Conservation (phyloP, 2,329 filamentous ascomycete species). For the Cladobotryum mycophilum region DNA sequence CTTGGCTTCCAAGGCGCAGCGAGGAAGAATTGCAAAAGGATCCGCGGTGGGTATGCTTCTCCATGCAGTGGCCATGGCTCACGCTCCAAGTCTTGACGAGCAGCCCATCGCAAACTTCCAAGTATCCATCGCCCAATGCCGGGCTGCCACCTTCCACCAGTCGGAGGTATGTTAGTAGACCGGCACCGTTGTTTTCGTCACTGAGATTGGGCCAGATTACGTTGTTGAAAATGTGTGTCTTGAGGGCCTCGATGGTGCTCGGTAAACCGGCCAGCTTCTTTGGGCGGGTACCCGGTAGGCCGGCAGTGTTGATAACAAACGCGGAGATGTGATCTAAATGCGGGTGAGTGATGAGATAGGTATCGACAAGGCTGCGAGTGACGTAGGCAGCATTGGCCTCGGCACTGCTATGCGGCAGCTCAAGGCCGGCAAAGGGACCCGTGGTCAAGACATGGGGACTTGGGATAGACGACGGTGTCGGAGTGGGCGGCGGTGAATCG, state of each 20-base stretch:
- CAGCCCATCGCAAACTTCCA: constrained; percentile 83
- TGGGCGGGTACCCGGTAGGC: constrained; percentile 69
- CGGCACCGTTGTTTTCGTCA: constrained; percentile 91
- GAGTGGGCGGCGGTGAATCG: constrained; percentile 20
- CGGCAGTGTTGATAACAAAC: constrained; percentile 89
- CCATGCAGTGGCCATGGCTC: constrained; percentile 84
- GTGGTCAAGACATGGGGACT: constrained; percentile 49
- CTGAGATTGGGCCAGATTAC: constrained; percentile 96
- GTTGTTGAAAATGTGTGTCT: constrained; percentile 94
- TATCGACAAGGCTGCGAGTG: constrained; percentile 71
- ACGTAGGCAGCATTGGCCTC: constrained; percentile 77
- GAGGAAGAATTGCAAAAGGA: constrained; percentile 43
- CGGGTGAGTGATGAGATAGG: constrained; percentile 92
- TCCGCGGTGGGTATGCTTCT: constrained; percentile 61
- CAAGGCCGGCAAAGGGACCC: constrained; percentile 76
- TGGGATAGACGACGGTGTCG: constrained; percentile 12
- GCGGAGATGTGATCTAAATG: constrained; percentile 91
- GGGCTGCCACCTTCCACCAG: constrained; percentile 84
- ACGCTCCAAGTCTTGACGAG: constrained; percentile 81
- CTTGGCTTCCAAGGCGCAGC: constrained; percentile 44
- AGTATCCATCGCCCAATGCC: constrained; percentile 77
- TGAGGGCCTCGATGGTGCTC: constrained; percentile 85
- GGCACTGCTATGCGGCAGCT: constrained; percentile 59
- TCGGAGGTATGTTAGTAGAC: constrained; percentile 83
- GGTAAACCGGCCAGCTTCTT: constrained; percentile 84